Evolutionary conservation across 2,329 filamentous ascomycete species (phyloP).

Genomic region (Lachnellula willkommii): DNA sequence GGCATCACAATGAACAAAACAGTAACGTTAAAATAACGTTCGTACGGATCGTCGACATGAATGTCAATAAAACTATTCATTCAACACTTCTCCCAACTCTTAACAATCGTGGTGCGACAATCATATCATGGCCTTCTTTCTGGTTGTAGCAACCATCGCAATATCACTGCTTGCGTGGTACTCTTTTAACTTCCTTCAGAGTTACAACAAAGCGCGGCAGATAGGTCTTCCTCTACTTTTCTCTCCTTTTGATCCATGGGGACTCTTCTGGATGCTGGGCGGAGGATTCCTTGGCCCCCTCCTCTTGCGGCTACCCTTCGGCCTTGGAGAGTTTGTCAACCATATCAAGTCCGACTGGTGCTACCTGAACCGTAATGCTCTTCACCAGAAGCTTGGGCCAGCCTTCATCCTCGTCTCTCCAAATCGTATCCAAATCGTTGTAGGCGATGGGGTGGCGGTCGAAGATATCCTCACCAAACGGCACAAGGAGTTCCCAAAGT

Average conservation of each 20-base stretch:
- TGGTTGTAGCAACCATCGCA: not conserved
- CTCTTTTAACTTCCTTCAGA: not conserved
- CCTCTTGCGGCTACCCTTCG: constrained; percentile 2
- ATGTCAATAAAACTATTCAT: too few relatives aligned
- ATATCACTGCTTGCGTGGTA: not conserved
- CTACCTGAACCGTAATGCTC: constrained; percentile 8
- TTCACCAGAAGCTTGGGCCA: constrained; percentile 12
- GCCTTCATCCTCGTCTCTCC: constrained; percentile 12
- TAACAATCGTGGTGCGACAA: too few relatives aligned
- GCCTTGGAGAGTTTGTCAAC: constrained; percentile 6
- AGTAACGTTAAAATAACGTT: too few relatives aligned
- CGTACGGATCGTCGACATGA: too few relatives aligned
- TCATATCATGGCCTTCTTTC: not conserved
- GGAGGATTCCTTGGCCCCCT: constrained; percentile 5
- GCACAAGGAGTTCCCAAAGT: constrained; percentile 15
- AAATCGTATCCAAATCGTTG: constrained; percentile 1
- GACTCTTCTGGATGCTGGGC: constrained; percentile 6
- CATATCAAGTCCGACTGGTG: constrained; percentile 4
- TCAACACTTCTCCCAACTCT: too few relatives aligned
- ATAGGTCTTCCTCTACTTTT: constrained; percentile 14
- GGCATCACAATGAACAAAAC: too few relatives aligned
- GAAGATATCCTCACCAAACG: constrained; percentile 14
- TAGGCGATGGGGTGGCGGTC: constrained; percentile 11
- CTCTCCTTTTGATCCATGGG: constrained; percentile 4
- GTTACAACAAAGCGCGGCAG: constrained; percentile 9